Evolutionary conservation across 2,329 filamentous ascomycete species (phyloP), one percentile per base, ranked within the genome.

Genomic region (Microcyclospora pomicola): DNA sequence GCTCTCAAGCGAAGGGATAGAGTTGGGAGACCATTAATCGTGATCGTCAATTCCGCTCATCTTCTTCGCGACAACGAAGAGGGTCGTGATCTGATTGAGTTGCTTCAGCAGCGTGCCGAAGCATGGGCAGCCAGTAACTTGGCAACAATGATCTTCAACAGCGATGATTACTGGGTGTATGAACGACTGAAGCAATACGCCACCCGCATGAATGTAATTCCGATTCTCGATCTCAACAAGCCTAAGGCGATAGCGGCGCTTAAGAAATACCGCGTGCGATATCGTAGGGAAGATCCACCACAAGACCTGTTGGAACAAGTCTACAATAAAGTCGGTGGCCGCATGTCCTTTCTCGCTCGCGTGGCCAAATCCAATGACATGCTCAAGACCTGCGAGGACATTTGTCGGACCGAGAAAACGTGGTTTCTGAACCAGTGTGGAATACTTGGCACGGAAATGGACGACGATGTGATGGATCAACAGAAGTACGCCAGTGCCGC

Each of bases 111-210:
- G 58, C 77, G 87, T 27, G 88, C 91, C 1, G 91, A 98, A 61
- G 82, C 91, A 59, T 98, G 91, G 91, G 88, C 91, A 1, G 91
- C 88, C 1, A 77, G 82, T 14, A 88, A 85, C 47, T 71, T 98
- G 7, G 83, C 92, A 24, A 96, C 91, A 1, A 74, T 85, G 68
- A 78, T 98, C 27, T 86, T 98, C 64, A 96, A 95, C 62, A 87
- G 79, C 38, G 91, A 98, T 60, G 91, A 96, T 57, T 98, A 94
- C 62, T 98, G 91, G 91, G 82, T 98, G 0, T 96, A 95, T 53
- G 91, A 98, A 59, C 75, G 87, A 11, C 66, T 98, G 37, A 95
- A 95, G 67, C 80, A 84, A 57, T 80, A 94, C 42, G 84, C 86
- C 2, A 94, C 87, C 2, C 77, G 91, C 33, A 93, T 98, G 84